phyloP scores from a whole-genome alignment of 2,329 filamentous ascomycete genomes.

The Colletotrichum brevisporum region DNA sequence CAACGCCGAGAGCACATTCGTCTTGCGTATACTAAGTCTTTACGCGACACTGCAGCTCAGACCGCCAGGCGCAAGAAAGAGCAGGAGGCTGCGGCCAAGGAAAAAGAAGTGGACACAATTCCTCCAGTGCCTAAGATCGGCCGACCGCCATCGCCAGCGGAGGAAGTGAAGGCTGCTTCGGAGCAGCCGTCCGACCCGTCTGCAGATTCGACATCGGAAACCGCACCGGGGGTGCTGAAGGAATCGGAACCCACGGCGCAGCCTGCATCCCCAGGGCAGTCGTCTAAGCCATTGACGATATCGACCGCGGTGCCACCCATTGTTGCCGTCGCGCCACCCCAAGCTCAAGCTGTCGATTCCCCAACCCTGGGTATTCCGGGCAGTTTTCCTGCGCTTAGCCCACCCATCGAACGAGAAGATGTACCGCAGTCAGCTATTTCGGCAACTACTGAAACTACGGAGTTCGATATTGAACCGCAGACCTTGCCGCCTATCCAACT shows the following conservation, averaged over 20 bases:
- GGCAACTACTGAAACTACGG: slow-evolving; percentile 72
- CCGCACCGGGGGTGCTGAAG: slow-evolving; percentile 12
- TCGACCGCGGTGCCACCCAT: slow-evolving; percentile 29
- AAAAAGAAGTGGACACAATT: slow-evolving; percentile 31
- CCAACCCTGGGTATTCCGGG: slow-evolving; percentile 78
- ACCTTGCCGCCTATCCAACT: slow-evolving; percentile 64
- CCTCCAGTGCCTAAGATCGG: slow-evolving; percentile 32
- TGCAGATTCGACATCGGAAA: background rate
- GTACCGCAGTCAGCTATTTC: slow-evolving; percentile 72
- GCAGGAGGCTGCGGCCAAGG: slow-evolving; percentile 62
- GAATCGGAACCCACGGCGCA: slow-evolving; percentile 27
- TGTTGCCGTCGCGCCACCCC: slow-evolving; percentile 27
- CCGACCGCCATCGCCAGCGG: background rate
- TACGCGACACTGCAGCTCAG: slow-evolving; percentile 78
- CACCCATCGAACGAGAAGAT: slow-evolving; percentile 58
- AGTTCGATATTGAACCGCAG: slow-evolving; percentile 82
- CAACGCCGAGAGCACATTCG: slow-evolving; percentile 86
- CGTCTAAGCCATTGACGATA: slow-evolving; percentile 21
- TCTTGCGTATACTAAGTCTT: slow-evolving; percentile 87
- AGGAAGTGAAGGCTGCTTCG: slow-evolving; percentile 3
- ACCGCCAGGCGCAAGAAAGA: slow-evolving; percentile 68
- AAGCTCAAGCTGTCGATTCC: slow-evolving; percentile 64
- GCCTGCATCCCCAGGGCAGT: slow-evolving; percentile 17
- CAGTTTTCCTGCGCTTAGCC: slow-evolving; percentile 65
- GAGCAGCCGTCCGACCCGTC: slow-evolving; percentile 16